Base-by-base conservation (phyloP, 129 eudicot species). In the Sambucus nigra region DNA sequence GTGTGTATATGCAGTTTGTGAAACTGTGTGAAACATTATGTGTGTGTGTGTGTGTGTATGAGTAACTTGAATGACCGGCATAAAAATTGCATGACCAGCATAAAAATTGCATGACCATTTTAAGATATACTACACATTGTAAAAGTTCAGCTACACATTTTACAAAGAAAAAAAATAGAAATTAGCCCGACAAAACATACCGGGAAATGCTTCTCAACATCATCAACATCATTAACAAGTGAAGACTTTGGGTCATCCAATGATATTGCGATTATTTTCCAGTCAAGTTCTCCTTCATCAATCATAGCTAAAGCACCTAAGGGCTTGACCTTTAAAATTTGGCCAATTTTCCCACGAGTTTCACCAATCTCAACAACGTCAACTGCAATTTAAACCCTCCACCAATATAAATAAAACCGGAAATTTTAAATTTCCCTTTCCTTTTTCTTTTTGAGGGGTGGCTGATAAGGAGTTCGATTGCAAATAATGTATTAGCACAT, bases 331-430 rank as follows among this genome's bases (percentile, higher is more conserved):
- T 80, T 86, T 78, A 91, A 57, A 38, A 91, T 68, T 73, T 91
- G 74, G 46, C 99, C 99, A 55, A 77, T 73, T 16, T 72, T 74
- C 38, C 73, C 86, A 54, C 80, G 84, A 54, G 28, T 77, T 51
- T 79, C 91, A 58, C 99, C 99, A 26, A 91, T 91, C 78, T 91
- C 99, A 77, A 91, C 94, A 21, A 91, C 99, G 80, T 91, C 99
- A 68, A 91, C 99, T 91, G 66, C 57, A 68, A 28, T 57, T 28
- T 5, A 31, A 40, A 64, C 29, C n/a, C 45, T 12, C 3, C 42
- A 23, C 4, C 25, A 8, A 29, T 21, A 25, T 42, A 2, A 55
- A 4, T 7, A 4, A 42, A 31, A 13, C 18, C 11, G 12, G 5
- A 3, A 31, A 31, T 58, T 20, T 19, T 40, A 40, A 2, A 3